Percentiles rank a stretch among this genome's conserved stretches.
Evolutionary conservation across 805 yeast species (phyloP).

Genomic region (Monosporozyma yasuniensis): DNA sequence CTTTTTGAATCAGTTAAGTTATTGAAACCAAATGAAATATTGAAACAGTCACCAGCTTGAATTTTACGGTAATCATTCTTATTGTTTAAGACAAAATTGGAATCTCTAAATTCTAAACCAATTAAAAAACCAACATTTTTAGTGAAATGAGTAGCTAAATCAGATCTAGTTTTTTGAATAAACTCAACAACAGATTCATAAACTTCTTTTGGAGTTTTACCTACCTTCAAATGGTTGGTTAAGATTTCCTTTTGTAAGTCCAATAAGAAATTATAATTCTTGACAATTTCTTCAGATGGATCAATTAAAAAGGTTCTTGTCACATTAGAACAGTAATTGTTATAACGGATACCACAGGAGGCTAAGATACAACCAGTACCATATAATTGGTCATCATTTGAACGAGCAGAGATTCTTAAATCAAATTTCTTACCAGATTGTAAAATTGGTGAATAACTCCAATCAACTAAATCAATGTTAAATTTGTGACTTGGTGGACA

Average conservation of each 20-base stretch:
- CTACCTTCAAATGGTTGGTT: conserved; percentile 49
- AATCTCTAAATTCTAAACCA: conserved; percentile 84
- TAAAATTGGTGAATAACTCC: conserved; percentile 88
- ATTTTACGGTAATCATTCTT: conserved; percentile 57
- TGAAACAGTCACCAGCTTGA: conserved; percentile 64
- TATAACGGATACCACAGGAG: conserved; percentile 79
- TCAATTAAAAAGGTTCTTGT: conserved; percentile 85
- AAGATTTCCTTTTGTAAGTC: conserved; percentile 61
- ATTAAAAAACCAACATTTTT: conserved; percentile 81
- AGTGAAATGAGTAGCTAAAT: conserved; percentile 53
- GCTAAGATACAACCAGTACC: conserved; percentile 75
- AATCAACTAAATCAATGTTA: conserved; percentile 70
- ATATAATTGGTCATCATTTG: conserved; percentile 52
- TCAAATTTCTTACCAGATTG: conserved; percentile 85
- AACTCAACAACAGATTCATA: conserved; percentile 55
- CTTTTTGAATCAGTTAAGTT: conserved; percentile 45
- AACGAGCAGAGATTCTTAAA: conserved; percentile 72
- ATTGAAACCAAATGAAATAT: conserved; percentile 69
- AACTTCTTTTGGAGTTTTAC: conserved; percentile 55
- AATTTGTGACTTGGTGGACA: conserved; percentile 49
- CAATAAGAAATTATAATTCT: conserved; percentile 68
- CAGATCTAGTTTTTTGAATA: conserved; percentile 56
- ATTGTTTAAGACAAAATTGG: conserved; percentile 59
- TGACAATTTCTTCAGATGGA: conserved; percentile 71
- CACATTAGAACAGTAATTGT: conserved; percentile 78